A percentile compares a stretch with the other conserved stretches of the same genome.
These are phyloP conservation scores for Moricandia arvensis DNA, from an alignment of 345 rosid genomes.

Conservation along the genomic window DNA sequence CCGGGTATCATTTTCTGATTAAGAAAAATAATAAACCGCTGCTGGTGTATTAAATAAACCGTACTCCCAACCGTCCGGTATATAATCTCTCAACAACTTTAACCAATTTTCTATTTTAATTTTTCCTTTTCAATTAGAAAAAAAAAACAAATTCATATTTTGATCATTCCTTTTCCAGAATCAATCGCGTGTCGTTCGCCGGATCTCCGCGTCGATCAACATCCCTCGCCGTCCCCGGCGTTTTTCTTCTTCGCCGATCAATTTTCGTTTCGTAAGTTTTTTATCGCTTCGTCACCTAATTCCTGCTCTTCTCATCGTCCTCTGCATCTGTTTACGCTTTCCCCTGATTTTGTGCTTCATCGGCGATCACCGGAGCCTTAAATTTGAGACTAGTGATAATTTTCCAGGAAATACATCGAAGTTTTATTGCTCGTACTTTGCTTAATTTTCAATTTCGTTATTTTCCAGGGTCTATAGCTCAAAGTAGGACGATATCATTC, in stretches of 20 bases:
- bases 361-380: no score
- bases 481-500: no score
- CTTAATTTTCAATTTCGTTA: no score
- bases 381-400: no score
- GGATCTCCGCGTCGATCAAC: constrained; percentile 9
- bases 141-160: neutral
- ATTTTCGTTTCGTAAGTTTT: neutral
- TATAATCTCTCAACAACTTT: neutral
- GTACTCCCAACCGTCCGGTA: no score
- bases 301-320: neutral
- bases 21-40: neutral
- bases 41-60: neutral
- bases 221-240: neutral
- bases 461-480: no score
- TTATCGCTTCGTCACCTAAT: neutral
- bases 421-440: no score
- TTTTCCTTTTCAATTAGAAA: neutral
- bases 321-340: neutral
- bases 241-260: neutral
- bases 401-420: no score
- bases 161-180: neutral
- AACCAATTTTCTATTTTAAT: neutral
- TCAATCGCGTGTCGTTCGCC: neutral
- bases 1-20: neutral
- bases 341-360: neutral